Conservation (phyloP, 257 asterid genomes). For the Lycium barbarum region DNA sequence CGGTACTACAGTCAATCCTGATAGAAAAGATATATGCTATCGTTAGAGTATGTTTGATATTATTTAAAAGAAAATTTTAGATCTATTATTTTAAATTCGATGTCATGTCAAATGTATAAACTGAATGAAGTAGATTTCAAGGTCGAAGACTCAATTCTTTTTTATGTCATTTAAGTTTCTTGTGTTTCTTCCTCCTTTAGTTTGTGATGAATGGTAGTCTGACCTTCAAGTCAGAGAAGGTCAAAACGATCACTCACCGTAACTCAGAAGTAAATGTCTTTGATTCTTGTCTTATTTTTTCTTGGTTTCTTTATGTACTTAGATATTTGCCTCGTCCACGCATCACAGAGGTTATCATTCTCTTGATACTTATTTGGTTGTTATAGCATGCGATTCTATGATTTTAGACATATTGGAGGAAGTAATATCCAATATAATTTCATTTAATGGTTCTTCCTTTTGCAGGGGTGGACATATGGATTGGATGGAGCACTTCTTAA, state of each 20-base stretch:
- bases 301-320: background rate
- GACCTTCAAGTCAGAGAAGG: background rate
- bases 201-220: background rate
- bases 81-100: background rate
- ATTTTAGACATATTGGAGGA: background rate
- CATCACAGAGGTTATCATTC: background rate
- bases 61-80: background rate
- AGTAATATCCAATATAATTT: background rate
- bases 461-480: slow-evolving; percentile 91
- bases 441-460: background rate
- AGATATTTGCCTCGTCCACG: background rate
- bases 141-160: background rate
- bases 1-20: background rate
- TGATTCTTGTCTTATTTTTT: background rate
- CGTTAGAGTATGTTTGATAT: background rate
- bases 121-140: background rate
- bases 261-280: background rate
- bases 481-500: slow-evolving; percentile 75
- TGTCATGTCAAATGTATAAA: background rate
- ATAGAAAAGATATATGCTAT: background rate
- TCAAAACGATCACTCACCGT: background rate
- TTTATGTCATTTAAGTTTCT: background rate
- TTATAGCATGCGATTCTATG: background rate
- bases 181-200: background rate
- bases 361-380: background rate